These are phyloP conservation scores for Solanum hybrid DNA, from an alignment of 305 asterid species.

Conservation along the genomic window DNA sequence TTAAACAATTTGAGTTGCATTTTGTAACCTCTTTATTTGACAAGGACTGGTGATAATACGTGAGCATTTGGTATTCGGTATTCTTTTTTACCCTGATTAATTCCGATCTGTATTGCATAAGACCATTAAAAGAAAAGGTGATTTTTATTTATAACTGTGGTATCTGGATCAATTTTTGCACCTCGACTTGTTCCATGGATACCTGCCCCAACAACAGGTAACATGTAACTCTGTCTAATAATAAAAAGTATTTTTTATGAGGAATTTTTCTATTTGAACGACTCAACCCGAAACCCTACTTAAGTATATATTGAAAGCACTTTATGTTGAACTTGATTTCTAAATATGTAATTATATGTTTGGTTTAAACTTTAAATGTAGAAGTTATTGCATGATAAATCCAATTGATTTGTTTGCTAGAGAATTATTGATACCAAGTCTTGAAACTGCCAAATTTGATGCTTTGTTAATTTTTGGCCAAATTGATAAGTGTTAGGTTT, in stretches of 20 bases:
- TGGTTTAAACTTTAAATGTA: not conserved
- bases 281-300: not conserved
- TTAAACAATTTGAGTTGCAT: not conserved
- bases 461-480: not conserved
- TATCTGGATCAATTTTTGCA: rapidly evolving
- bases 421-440: not conserved
- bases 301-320: not conserved
- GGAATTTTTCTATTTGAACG: no score
- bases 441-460: not conserved
- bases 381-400: not conserved
- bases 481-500: not conserved
- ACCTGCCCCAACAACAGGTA: no score
- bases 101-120: not conserved
- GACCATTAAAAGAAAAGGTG: no score
- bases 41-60: not conserved
- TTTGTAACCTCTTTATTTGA: not conserved
- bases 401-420: not conserved
- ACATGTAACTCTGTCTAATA: no score
- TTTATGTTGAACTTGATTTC: not conserved
- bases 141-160: not conserved
- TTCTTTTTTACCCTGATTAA: not conserved
- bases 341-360: not conserved
- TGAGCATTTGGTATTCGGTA: not conserved
- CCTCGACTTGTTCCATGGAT: not conserved
- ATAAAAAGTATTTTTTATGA: no score